phyloP scores from a whole-genome alignment of 2,329 filamentous ascomycete species.

The Trichophaea hybrida region DNA sequence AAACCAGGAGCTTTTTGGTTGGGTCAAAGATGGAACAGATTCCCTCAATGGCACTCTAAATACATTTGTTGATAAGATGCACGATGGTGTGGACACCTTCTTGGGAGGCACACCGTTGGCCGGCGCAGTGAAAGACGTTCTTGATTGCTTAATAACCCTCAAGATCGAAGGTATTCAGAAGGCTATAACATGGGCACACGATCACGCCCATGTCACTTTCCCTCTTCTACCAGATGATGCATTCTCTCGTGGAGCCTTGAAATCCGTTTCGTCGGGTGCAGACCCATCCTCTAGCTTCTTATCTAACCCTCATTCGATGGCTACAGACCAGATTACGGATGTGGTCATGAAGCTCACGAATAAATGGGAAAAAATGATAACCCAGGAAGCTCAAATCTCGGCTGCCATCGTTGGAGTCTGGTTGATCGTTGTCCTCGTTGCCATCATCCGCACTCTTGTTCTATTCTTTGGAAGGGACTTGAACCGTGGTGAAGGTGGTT shows the following conservation, averaged over 20 bases:
- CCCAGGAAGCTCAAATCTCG: constrained; percentile 68
- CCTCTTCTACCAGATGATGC: constrained; percentile 65
- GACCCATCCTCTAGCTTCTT: constrained; percentile 53
- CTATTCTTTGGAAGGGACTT: constrained; percentile 48
- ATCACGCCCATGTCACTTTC: constrained; percentile 70
- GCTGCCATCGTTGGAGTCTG: constrained; percentile 60
- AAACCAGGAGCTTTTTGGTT: constrained; percentile 72
- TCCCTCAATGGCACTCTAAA: constrained; percentile 79
- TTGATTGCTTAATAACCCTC: constrained; percentile 74
- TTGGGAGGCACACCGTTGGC: constrained; percentile 57
- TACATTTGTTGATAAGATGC: constrained; percentile 63
- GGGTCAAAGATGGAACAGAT: constrained; percentile 69
- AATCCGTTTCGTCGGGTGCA: constrained; percentile 44
- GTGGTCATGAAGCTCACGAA: constrained; percentile 57
- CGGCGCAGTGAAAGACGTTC: constrained; percentile 54
- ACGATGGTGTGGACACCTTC: constrained; percentile 54
- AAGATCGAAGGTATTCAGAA: constrained; percentile 76
- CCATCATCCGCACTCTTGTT: constrained; percentile 50
- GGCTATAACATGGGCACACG: constrained; percentile 83
- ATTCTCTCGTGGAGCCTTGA: constrained; percentile 64
- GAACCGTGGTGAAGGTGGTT: constrained; percentile 45
- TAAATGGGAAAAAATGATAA: constrained; percentile 52
- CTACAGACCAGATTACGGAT: constrained; percentile 66
- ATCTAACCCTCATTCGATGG: constrained; percentile 55
- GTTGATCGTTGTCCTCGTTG: constrained; percentile 60